Evolutionary conservation across 176 grass and related monocot genomes (phyloP), one percentile per base, ranked within the genome.

Genomic region (Metroxylon sagu): DNA sequence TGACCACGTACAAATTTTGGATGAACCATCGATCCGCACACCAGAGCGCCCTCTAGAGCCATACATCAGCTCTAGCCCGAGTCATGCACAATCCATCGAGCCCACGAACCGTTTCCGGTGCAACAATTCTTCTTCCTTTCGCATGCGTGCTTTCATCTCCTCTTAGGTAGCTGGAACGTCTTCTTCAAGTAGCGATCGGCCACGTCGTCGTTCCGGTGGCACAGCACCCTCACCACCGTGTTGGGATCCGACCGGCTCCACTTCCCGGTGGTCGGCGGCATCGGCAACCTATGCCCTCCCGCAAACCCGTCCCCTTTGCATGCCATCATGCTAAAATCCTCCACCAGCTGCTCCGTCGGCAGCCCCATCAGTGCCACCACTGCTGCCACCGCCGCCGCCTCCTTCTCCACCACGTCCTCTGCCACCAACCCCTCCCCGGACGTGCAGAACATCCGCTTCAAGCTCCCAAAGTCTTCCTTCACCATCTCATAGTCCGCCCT

Each of bases 101-200:
- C 1, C 21, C 21, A 23, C 21, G 21, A 23, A 23, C 21, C 21
- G 1, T 23, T 23, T 0, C 21, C 21, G 1, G 21, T 23, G 21
- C 21, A 23, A 23, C 21, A 23, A 0, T 23, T 23, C 21, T 23
- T 23, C 21, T 23, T 23, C 21, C 21, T 23, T 23, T 23, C 21
- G 21, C 21, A 1, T 23, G 21, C 21, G 21, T 23, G 21, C 1
- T 7, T 43, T 43, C 35, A 56, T 12, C 75, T 83, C 58, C 87
- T 85, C 64, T 83, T 90, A 2, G 79, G 82, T 64, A 90, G 66
- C 60, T 86, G 56, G 57, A 83, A 86, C 5, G 72, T 57, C 48
- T 69, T 79, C 60, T 85, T 85, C 68, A 90, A 55, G 68, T 83
- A 90, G 39, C 76, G 69, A 60, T 65, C 86, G 4, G 87, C 79